These are phyloP conservation scores for Entomortierella parvispora DNA, from an alignment of 192 early-diverging fungal genomes.

Conservation along the genomic window DNA sequence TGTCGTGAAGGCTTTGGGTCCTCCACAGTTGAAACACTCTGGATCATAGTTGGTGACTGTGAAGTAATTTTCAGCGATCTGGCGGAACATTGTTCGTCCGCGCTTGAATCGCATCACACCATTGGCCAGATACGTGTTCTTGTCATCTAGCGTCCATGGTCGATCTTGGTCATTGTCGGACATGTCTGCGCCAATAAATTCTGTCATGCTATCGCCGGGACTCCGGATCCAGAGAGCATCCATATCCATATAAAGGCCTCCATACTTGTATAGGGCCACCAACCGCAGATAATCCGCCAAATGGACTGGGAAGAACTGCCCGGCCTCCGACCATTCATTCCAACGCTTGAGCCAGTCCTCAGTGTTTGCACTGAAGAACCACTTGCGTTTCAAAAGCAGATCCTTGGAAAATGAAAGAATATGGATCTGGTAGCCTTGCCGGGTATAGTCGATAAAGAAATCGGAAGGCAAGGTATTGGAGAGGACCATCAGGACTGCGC, in stretches of 20 bases:
- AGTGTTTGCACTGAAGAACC: slow-evolving; percentile 67
- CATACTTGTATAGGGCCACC: slow-evolving; percentile 65
- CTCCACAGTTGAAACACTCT: slow-evolving; percentile 68
- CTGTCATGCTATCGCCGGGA: slow-evolving; percentile 57
- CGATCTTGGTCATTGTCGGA: slow-evolving; percentile 55
- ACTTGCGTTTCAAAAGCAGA: slow-evolving; percentile 59
- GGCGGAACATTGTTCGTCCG: slow-evolving; percentile 63
- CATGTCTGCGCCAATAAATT: slow-evolving; percentile 68
- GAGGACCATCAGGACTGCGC: slow-evolving; percentile 63
- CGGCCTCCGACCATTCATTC: slow-evolving; percentile 62
- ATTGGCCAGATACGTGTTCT: slow-evolving; percentile 61
- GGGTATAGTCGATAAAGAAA: slow-evolving; percentile 63
- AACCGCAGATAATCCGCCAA: slow-evolving; percentile 65
- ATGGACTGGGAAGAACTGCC: slow-evolving; percentile 61
- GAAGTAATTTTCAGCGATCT: slow-evolving; percentile 62
- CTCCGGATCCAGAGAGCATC: slow-evolving; percentile 67
- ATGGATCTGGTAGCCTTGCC: slow-evolving; percentile 65
- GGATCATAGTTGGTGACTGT: slow-evolving; percentile 59
- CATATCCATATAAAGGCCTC: slow-evolving; percentile 74
- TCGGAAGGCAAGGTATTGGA: slow-evolving; percentile 57
- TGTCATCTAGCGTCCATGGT: slow-evolving; percentile 64
- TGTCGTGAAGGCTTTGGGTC: slow-evolving; percentile 63
- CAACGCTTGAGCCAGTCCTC: slow-evolving; percentile 61
- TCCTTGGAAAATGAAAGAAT: slow-evolving; percentile 65
- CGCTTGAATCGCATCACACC: slow-evolving; percentile 69